Evolutionary conservation across 2,329 filamentous ascomycete species (phyloP), one percentile per base, ranked within the genome.

Genomic region (Aspergillus sp.): DNA sequence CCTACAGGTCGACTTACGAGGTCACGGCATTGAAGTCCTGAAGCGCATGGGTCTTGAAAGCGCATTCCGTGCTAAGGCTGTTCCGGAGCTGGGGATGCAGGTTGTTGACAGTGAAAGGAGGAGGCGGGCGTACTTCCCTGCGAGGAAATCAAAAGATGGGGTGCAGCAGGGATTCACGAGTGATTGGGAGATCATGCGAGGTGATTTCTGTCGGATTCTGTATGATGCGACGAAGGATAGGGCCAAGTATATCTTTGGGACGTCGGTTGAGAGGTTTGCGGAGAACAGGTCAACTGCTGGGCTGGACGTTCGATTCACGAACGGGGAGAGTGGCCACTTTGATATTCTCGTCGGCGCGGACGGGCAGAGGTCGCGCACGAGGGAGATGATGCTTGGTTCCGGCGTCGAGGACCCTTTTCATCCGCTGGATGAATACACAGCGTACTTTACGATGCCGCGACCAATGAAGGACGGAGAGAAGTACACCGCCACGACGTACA

Each of bases 401-500:
- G 1, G 34, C 15, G 43, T 43, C 66, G 66, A 71, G 66, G 56
- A 65, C 66, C 19, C 67, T 52, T 45, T 73, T 65, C 46, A 66
- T 30, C 47, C 60, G 0, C 48, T 77, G 1, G 68, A 67, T 15
- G 34, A 41, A 15, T 41, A 41, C 11, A 41, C 34, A 2, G 34
- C 34, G 5, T 41, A 41, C 13, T 41, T 41, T 41, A 41, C 34
- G 15, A 41, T 41, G 3, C 34, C 34, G 15, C 34, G 34, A 5
- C 34, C 34, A 11, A 13, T 41, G 11, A 4, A 41, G 3, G 11
- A 13, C 11, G 11, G 34, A 15, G 34, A 41, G 9, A 11, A 41
- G 4, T 41, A 41, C 11, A 5, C 13, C 15, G 34, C 34, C 8
- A 41, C 34, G 5, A 5, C 34, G 34, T 41, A 41, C 34, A 41